Base-by-base conservation (phyloP, 495 filamentous ascomycete species). In the Lasiosphaeria ovina region DNA sequence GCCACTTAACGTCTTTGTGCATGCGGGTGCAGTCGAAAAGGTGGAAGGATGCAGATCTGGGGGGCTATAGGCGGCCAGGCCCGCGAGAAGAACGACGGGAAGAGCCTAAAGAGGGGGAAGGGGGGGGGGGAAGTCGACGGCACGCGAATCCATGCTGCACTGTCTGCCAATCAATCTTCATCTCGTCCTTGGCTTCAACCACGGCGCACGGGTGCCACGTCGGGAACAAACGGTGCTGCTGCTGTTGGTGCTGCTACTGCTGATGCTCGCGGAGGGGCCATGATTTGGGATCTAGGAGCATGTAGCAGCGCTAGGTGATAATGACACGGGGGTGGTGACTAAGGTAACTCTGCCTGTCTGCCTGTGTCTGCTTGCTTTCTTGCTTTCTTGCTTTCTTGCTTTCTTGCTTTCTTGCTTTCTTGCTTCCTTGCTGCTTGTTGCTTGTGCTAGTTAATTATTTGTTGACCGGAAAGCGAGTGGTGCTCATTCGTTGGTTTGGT, bases 61-160 rank as follows among this genome's bases (percentile, higher is more conserved):
- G 49, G 35, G 54, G 40, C 62, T 65, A 59, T 63, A 40, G 47
- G 42, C 57, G 51, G 44, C 34, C 45, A 52, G 36, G 57, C 55
- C 66, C 64, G 64, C 62, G 64, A 65, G 64, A 47, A 64, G 54
- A 61, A 55, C 44, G 54, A 58, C 69, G 65, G 69, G 69, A 69
- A 64, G 69, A 69, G 67, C 67, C 69, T 70, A 68, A 68, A 66
- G 45, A 59, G 61, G 58, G 58, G 63, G 58, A 55, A 58, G 65
- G 24, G 24, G 24, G 24, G 24, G 2, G 24, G 24, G 24, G 24
- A 24, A 24, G 24, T 24, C 60, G 60, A 60, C 57, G 57, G 62
- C 62, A 63, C 64, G 57, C 55, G 51, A 63, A 47, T 55, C 61
- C 60, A 60, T 67, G 67, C 54, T 59, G 65, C 55, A 54, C 53